Evolutionary conservation across 2,329 filamentous ascomycete genomes (phyloP), one percentile per base, ranked within the genome.

Genomic region (Colletotrichum phormii): DNA sequence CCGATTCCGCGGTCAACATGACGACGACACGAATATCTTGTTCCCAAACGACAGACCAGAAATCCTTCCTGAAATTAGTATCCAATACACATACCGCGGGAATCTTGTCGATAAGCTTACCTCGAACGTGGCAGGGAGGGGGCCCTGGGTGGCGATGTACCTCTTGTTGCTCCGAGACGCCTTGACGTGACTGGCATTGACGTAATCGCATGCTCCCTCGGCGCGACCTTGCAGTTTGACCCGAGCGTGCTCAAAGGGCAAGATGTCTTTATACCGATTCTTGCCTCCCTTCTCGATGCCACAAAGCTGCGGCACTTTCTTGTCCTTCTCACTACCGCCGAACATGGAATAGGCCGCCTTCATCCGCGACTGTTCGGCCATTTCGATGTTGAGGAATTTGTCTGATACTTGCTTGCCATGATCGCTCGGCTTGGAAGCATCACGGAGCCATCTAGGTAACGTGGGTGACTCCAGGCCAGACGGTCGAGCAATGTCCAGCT

Each of bases 21-120:
- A 98, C 95, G 74, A 99, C 93, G 31, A 98, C 94, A 64, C 96
- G 93, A 4, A 97, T 92, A 79, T 98, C 95, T 82, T 98, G 94
- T 80, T 98, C 95, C 97, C 97, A 99, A 35, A 98, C 89, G 12
- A 98, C 93, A 73, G 95, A 96, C 97, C 97, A 99, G 80, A 99
- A 99, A 81, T 99, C 97, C 94, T 97, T 76, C 3, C 63, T 37
- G 24, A 7, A 24, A 22, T 67, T 42, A 51, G 64, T 53, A 29
- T n/a, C 33, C 5, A 0, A 13, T 58, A 2, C 1, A 15, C 42
- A 12, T 13, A 42, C n/a, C 22, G 24, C 31, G 22, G 22, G 9
- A 8, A 37, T 22, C 2, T 11, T 26, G 1, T n/a, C 2, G 46
- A 1, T 22, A 22, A n/a, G 84, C 92, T 86, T 85, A 96, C 94